These are phyloP conservation scores for Fusarium brevicatenulatum DNA, from an alignment of 2,329 filamentous ascomycete species.

Conservation along the genomic window DNA sequence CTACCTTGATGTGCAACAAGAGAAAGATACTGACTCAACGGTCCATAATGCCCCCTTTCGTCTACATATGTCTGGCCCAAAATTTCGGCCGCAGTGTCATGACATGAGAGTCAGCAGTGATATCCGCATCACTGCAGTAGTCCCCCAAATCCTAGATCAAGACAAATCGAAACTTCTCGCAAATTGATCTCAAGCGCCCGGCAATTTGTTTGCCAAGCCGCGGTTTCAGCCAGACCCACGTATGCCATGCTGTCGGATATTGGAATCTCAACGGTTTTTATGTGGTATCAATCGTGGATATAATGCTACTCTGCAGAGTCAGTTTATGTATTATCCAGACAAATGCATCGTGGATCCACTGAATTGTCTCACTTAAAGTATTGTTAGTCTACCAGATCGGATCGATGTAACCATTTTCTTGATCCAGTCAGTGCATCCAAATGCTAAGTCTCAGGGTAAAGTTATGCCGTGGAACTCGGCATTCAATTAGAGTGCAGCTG, in stretches of 20 bases:
- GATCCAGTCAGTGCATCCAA: neutral
- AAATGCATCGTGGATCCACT: neutral
- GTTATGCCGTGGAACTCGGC: neutral
- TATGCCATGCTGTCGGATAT: neutral
- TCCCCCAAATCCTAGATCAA: too few species aligned
- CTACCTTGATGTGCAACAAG: rapidly evolving
- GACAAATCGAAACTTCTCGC: neutral
- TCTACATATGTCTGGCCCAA: too few species aligned
- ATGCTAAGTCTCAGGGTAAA: neutral
- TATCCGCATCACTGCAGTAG: too few species aligned
- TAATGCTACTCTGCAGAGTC: neutral
- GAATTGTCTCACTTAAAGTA: neutral
- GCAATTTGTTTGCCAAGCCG: neutral
- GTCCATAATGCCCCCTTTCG: rapidly evolving
- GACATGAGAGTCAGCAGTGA: neutral
- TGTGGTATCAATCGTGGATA: neutral
- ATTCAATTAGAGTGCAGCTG: neutral
- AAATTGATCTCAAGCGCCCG: neutral
- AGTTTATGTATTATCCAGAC: neutral
- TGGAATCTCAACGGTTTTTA: neutral
- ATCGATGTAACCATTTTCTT: neutral
- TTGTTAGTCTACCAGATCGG: neutral
- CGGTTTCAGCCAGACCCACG: neutral
- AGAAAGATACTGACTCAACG: neutral
- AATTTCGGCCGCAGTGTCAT: too few species aligned